A percentile compares a stretch with the other conserved stretches of the same genome.
phyloP scores from a whole-genome alignment of 495 filamentous ascomycete genomes.

The Aspergillus sparsus region DNA sequence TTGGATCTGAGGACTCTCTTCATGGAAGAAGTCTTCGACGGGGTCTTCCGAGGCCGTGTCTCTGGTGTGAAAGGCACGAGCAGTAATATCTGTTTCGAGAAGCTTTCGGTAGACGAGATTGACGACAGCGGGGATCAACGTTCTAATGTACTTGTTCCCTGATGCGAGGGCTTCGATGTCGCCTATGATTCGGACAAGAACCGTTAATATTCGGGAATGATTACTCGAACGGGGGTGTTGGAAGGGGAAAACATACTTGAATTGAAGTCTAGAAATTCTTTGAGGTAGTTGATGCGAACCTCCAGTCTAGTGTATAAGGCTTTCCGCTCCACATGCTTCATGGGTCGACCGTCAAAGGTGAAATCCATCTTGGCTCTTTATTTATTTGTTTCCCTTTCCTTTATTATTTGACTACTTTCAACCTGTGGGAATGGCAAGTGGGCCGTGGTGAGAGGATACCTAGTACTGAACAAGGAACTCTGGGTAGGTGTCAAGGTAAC shows the following conservation, averaged over 20 bases:
- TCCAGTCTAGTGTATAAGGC: conserved; percentile 67
- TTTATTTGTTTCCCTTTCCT: neutral
- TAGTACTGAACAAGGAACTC: neutral
- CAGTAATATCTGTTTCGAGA: conserved; percentile 73
- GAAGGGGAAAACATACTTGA: conserved; percentile 49
- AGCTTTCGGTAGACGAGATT: conserved; percentile 80
- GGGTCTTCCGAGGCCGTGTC: conserved; percentile 63
- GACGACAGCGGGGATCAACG: conserved; percentile 64
- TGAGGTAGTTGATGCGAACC: conserved; percentile 67
- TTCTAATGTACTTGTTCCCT: conserved; percentile 72
- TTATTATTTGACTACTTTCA: neutral
- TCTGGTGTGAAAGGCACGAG: conserved; percentile 65
- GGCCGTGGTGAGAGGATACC: neutral
- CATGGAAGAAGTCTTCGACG: conserved; percentile 59
- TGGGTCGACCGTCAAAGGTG: conserved; percentile 28
- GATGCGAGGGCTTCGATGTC: conserved; percentile 66
- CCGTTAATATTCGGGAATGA: neutral
- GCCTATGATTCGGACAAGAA: conserved; percentile 36
- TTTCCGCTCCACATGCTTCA: conserved; percentile 66
- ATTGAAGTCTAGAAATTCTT: conserved; percentile 72
- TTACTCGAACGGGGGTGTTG: neutral
- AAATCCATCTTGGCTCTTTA: conserved; percentile 24
- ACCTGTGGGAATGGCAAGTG: neutral
- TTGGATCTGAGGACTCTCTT: conserved; percentile 68
- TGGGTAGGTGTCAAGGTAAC: neutral